Percentiles rank a stretch among this genome's conserved stretches.
phyloP scores from a whole-genome alignment of 495 filamentous ascomycete genomes.

The Cryomyces minteri region DNA sequence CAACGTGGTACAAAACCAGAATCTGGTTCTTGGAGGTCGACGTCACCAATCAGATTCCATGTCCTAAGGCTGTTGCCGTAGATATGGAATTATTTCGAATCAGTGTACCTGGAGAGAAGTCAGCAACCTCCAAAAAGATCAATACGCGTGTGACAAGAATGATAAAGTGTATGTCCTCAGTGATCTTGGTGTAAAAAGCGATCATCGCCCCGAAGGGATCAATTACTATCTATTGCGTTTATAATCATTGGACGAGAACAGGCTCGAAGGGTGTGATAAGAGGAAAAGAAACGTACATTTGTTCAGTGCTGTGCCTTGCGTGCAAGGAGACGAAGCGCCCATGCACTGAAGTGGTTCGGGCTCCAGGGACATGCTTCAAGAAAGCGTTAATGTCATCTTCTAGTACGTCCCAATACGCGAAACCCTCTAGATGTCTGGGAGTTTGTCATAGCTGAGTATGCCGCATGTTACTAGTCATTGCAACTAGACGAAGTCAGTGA shows the following conservation, averaged over 20 bases:
- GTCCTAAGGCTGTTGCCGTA: too few species aligned
- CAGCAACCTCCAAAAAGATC: background rate
- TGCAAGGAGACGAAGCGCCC: too few species aligned
- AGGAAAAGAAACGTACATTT: background rate
- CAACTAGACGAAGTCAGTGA: background rate
- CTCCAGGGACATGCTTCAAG: background rate
- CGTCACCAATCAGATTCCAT: too few species aligned
- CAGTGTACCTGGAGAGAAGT: too few species aligned
- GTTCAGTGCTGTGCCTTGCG: too few species aligned
- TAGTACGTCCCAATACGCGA: background rate
- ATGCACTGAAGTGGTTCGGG: too few species aligned
- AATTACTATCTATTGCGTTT: constrained; percentile 76
- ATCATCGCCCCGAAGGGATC: constrained; percentile 49
- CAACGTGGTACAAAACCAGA: too few species aligned
- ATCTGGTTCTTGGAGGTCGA: too few species aligned
- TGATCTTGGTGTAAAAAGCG: constrained; percentile 68
- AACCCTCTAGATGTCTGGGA: background rate
- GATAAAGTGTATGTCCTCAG: constrained; percentile 32
- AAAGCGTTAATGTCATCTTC: background rate
- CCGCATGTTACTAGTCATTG: background rate
- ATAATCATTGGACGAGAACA: constrained; percentile 48
- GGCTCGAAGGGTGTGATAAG: background rate
- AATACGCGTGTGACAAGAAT: background rate
- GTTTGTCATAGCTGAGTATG: background rate
- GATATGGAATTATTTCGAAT: too few species aligned